Evolutionary conservation across 495 filamentous ascomycete genomes (phyloP), one percentile per base, ranked within the genome.

Genomic region (Chaetomium fimeti): DNA sequence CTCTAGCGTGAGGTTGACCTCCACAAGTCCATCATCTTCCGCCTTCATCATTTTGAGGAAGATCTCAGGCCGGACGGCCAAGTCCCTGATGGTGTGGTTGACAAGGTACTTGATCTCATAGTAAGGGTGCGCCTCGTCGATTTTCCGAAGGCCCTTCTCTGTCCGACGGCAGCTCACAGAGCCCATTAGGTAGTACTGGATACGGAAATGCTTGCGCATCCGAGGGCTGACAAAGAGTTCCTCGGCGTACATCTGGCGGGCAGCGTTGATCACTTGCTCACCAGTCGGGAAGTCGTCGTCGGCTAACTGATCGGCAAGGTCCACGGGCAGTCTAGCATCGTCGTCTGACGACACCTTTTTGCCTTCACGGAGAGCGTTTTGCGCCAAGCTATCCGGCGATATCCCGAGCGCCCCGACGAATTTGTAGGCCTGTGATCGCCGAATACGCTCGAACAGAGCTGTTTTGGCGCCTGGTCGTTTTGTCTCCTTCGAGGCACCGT

Each of bases 51-150:
- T 98, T 73, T 91, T 89, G 18, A 98, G 78, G 70, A 91, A 98
- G 53, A 95, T 82, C 67, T 96, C 93, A 12, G 94, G 94, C 20
- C 88, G 87, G 24, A 83, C 84, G 8, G 91, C 90, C 65, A 98
- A 86, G 64, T 94, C 88, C 40, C 78, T 79, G 59, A 97, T 84
- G 52, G 87, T 89, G 72, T 96, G 92, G 68, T 94, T 90, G 43
- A 90, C 84, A 20, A 98, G 87, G 65, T 98, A 98, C 70, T 98
- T 98, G 78, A 98, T 93, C 74, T 97, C 94, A 74, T 97, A 97
- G 75, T 94, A 98, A 0, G 91, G 92, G 71, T 97, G 91, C 40
- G 96, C 87, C 56, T 98, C 95, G 65, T 97, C 93, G 69, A 98
- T 98, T 70, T 89, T 89, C 40, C 88, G 88, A n/a, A 95, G 80